These are phyloP conservation scores for Rubus idaeus DNA, from an alignment of 306 rosid genomes.

Conservation along the genomic window DNA sequence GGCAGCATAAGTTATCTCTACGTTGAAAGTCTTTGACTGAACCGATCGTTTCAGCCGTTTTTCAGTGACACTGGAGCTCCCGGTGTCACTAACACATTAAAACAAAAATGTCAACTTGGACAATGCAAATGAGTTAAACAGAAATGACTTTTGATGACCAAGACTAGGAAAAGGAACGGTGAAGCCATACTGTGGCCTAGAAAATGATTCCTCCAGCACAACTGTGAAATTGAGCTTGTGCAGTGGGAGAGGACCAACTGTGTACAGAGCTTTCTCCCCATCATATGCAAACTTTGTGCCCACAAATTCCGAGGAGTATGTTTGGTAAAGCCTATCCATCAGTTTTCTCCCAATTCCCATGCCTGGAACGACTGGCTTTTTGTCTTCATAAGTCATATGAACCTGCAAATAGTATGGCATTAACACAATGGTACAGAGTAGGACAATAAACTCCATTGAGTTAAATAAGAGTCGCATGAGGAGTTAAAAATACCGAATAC, in stretches of 20 bases:
- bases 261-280: constrained; percentile 70
- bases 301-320: constrained; percentile 60
- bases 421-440: constrained; percentile 15
- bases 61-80: constrained; percentile 38
- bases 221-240: constrained; percentile 57
- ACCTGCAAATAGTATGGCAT: constrained; percentile 50
- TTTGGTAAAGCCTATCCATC: constrained; percentile 65
- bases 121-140: neutral
- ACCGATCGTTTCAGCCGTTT: constrained; percentile 51
- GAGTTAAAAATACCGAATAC: constrained; percentile 56
- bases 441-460: neutral
- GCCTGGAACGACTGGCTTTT: constrained; percentile 47
- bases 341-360: constrained; percentile 71
- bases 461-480: constrained; percentile 3
- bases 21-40: constrained; percentile 54
- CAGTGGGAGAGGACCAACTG: constrained; percentile 69
- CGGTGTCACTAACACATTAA: constrained; percentile 32
- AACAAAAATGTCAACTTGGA: constrained; percentile 26
- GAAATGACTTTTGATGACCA: too few species aligned
- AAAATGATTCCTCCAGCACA: constrained; percentile 66
- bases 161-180: constrained; percentile 2
- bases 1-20: constrained; percentile 57
- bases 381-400: constrained; percentile 58
- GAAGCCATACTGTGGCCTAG: too few species aligned
- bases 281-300: constrained; percentile 70